Base-by-base conservation (phyloP, 306 rosid genomes). In the Crotalaria pallida region DNA sequence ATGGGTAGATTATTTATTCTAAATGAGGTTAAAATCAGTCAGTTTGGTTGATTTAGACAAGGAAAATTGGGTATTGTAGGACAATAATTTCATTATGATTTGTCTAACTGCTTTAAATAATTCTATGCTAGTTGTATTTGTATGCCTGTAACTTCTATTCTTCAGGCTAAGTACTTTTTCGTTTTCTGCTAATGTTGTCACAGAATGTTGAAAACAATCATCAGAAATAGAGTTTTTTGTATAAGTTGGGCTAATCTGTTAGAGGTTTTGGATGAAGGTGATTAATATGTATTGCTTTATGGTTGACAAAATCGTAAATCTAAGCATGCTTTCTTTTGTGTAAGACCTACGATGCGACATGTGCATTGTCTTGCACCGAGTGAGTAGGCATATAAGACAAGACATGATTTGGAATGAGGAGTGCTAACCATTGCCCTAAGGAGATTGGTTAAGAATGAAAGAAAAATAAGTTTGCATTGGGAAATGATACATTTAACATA, bases 161-260 rank as follows among this genome's bases (percentile, higher is more conserved):
- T 44, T 27, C 71, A 59, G 11, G 21, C 11, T 1, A 52, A 22
- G 45, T 69, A 26, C n/a, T 1, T 11, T 69, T 59, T 33, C n/a
- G 11, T 50, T 69, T 58, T 45, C 29, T 68, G 24, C n/a, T 59
- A 41, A 48, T 29, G 13, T 51, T 51, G 23, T 59, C 36, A 58
- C 58, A 24, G 7, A 58, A 7, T 68, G 80, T 68, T 69, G 36
- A 31, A 73, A 77, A 52, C 13, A 50, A 61, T 41, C 70, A 77
- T 19, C 13, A 36, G 11, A 43, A 60, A 61, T 61, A 33, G n/a
- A 50, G n/a, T n/a, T n/a, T 31, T 27, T 50, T 15, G 40, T 49
- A 67, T 2, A 76, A 67, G 22, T 49, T 43, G 36, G 17, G 40
- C 69, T 58, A 59, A 22, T 52, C 53, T 41, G 22, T 51, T n/a